Base-by-base conservation (phyloP, 1,284 basidiomycete genomes). In the Austroboletus niveus region DNA sequence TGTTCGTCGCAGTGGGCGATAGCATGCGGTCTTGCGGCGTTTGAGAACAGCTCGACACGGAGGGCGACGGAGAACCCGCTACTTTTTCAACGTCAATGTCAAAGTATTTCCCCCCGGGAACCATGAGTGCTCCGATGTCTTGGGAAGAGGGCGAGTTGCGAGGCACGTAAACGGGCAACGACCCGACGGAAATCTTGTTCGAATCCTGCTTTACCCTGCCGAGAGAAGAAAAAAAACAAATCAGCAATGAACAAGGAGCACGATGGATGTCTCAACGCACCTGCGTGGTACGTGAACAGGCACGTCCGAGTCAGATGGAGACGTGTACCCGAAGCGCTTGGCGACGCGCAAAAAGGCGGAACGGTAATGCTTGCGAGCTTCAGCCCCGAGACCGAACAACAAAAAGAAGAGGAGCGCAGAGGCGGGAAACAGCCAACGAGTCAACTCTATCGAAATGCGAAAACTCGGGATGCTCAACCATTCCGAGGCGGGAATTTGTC, bases 321-420 rank as follows among this genome's bases (percentile, higher is more conserved):
- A 49, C 30, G 34, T 47, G 47, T 59, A 57, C 12, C 65, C 57
- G 4, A 66, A 53, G 24, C 48, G 24, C 41, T 47, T 49, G 39
- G 43, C 54, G 20, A 57, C 34, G 14, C 51, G 45, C 36, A 55
- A 38, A 36, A 56, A 54, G 15, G 50, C 43, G 4, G 46, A 27
- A 2, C 27, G 42, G 32, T 76, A 75, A 43, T 69, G 60, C 47
- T 67, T 70, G 47, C 60, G 57, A n/a, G 74, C 72, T 35, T 76
- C 75, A 24, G 60, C 52, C 0, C 68, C 73, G 42, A 77, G 73
- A 14, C 69, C 73, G 53, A 78, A 78, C 61, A 77, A 69, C 3
- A 60, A 52, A 55, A 75, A 77, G 60, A 78, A 77, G 17, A 75
- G 49, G 49, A 76, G 55, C 0, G 70, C 64, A 10, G 69, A 70